Conservation (phyloP, 1,284 basidiomycete genomes). For the Bondarzewia mesenterica region DNA sequence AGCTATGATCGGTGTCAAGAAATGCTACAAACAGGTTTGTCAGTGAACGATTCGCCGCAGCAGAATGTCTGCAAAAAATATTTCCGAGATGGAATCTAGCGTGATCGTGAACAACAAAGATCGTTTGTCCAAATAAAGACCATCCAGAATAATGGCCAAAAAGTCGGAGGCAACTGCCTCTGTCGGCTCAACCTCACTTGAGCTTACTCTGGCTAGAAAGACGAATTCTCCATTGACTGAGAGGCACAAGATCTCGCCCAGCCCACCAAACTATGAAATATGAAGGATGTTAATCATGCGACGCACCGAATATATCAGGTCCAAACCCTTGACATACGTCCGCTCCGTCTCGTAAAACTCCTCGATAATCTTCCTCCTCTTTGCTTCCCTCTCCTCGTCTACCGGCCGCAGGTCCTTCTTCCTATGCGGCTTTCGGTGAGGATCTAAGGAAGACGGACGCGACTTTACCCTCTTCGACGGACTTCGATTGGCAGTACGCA, state of each 20-base stretch:
- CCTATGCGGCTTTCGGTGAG: slow-evolving; percentile 16
- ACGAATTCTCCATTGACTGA: too few species aligned
- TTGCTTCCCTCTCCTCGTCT: slow-evolving; percentile 28
- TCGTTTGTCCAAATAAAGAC: too few species aligned
- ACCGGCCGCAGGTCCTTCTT: slow-evolving; percentile 22
- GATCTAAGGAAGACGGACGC: slow-evolving; percentile 23
- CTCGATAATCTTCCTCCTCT: slow-evolving; percentile 45
- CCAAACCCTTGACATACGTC: slow-evolving; percentile 71
- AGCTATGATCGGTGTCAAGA: slow-evolving; percentile 67
- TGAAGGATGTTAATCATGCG: too few species aligned
- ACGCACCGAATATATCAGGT: slow-evolving; percentile 71
- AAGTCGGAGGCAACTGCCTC: too few species aligned
- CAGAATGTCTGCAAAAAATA: neutral
- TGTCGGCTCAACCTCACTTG: too few species aligned
- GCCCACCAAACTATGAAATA: too few species aligned
- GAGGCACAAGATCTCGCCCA: too few species aligned
- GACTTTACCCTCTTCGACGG: slow-evolving; percentile 12
- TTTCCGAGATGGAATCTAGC: too few species aligned
- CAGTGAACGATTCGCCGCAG: neutral
- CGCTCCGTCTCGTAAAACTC: slow-evolving; percentile 79
- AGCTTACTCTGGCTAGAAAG: too few species aligned
- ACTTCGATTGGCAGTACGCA: slow-evolving; percentile 9
- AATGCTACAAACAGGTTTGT: slow-evolving; percentile 43
- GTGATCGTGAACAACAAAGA: too few species aligned
- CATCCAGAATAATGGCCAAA: too few species aligned